Evolutionary conservation across 305 asterid genomes (phyloP), one percentile per base, ranked within the genome.

Genomic region (Caryopteris hybrid): DNA sequence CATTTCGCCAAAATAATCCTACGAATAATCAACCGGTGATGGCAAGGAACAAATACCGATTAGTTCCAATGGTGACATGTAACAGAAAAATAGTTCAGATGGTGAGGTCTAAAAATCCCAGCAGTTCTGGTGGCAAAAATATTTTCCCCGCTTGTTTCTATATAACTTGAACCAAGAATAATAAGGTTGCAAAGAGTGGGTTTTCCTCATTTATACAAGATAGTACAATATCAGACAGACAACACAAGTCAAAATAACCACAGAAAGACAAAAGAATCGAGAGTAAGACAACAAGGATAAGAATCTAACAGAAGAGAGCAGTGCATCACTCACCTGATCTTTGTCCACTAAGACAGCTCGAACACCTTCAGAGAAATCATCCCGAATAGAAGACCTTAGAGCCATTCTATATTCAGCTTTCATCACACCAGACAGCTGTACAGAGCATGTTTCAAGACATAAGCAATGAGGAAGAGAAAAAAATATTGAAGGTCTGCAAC

Each of bases 311-410:
- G 68, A 60, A 74, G 64, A 60, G 33, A 36, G 36, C 55, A 39
- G 33, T 48, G 11, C 34, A 51, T 72, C 25, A 78, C 62, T 85
- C 33, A 93, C 99, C 97, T 88, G 96, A 82, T 90, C 97, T 80
- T 93, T 93, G 84, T 93, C 99, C 73, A 90, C 95, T 78, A 93
- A 80, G 76, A 93, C 92, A 36, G 99, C 97, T 48, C 99, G 88
- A 34, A 93, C 99, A 51, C 99, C 99, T 86, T 93, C 99, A 7
- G 78, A 53, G 69, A 93, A 93, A 83, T 93, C 99, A 82, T 73
- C 78, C 62, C 96, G 87, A 46, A 85, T 86, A 70, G 92, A 81
- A 31, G 95, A 78, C 78, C 99, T 88, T 74, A 89, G 0, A 70
- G 99, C 96, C 43, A 93, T 84, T 60, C 96, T 86, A 70, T 90